Evolutionary conservation across 129 eudicot species (phyloP).

Genomic region (Deinandra increscens): DNA sequence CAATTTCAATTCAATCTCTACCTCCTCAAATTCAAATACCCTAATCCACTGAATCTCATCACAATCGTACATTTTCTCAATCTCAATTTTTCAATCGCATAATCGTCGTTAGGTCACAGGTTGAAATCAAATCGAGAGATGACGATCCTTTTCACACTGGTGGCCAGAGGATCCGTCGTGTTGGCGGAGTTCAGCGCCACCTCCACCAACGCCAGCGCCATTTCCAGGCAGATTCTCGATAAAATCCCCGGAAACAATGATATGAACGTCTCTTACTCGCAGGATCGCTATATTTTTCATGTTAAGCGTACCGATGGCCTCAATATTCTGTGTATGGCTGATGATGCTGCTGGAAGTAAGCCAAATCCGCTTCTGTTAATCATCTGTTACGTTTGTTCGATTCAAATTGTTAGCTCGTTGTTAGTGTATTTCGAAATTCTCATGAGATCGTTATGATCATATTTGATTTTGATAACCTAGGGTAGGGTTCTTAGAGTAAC

Average conservation of each 20-base stretch:
- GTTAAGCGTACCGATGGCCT: slow-evolving; percentile 95
- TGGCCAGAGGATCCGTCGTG: slow-evolving; percentile 86
- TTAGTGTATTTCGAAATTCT: background rate
- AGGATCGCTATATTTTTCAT: slow-evolving; percentile 89
- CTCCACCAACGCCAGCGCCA: slow-evolving; percentile 81
- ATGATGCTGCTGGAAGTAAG: slow-evolving; percentile 83
- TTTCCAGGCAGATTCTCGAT: slow-evolving; percentile 74
- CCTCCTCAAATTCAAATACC: background rate
- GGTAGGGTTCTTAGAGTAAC: slow-evolving; percentile 7
- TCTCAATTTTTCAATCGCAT: background rate
- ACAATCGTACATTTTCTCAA: background rate
- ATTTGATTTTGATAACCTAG: slow-evolving; percentile 9
- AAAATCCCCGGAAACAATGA: slow-evolving; percentile 70
- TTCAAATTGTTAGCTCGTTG: slow-evolving; percentile 9
- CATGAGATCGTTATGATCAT: slow-evolving; percentile 2
- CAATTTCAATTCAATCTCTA: background rate
- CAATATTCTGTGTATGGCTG: slow-evolving; percentile 95
- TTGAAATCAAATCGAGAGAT: slow-evolving; percentile 32
- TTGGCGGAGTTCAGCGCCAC: slow-evolving; percentile 79
- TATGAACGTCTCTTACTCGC: slow-evolving; percentile 80
- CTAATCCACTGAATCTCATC: background rate
- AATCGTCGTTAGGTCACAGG: background rate
- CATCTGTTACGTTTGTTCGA: background rate
- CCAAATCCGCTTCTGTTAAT: background rate
- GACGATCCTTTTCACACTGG: slow-evolving; percentile 79